Base-by-base conservation (phyloP, 495 filamentous ascomycete genomes). In the Talaromyces trachyspermus region DNA sequence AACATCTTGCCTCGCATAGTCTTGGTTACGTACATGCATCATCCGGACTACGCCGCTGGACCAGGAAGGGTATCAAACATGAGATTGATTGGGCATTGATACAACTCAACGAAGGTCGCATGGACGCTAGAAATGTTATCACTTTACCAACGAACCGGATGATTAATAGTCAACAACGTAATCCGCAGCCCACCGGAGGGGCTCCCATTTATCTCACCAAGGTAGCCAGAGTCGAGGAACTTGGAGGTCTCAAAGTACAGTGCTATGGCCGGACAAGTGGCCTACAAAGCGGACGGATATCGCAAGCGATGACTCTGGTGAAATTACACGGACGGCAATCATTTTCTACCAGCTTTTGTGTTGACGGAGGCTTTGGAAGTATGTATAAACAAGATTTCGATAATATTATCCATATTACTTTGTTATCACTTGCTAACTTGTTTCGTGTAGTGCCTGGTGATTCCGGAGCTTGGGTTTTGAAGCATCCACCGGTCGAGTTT, bases 51-150 rank as follows among this genome's bases (percentile, higher is more conserved):
- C 76, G 86, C 14, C 79, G 92, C 2, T 81, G 81, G 54, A 72
- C 62, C 46, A 70, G 78, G 20, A 68, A 80, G 33, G 77, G 78
- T 5, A 63, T 90, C 10, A 74, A 85, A 11, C 91, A 97, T 55
- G 91, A 97, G 60, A 89, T 97, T 49, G 91, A 97, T 60, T 97
- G 91, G 91, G 89, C 90, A 0, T 67, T 97, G 8, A 86, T 97
- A 50, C 84, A 89, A 57, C 84, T 97, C 42, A 66, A 83, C 15
- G 69, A 82, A 6, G 73, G 80, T 14, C 79, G 91, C 10, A 69
- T 81, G 44, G 84, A 88, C n/a, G 69, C 74, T 0, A 73, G 78
- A 32, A 95, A 95, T 53, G 64, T 78, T 11, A 80, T 81, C 30
- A 63, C 75, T 49, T 66, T 18, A 46, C 76, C 43, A 69, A 71